Evolutionary conservation across 2,329 filamentous ascomycete genomes (phyloP), one percentile per base, ranked within the genome.

Genomic region (Colletotrichum chrysophilum): DNA sequence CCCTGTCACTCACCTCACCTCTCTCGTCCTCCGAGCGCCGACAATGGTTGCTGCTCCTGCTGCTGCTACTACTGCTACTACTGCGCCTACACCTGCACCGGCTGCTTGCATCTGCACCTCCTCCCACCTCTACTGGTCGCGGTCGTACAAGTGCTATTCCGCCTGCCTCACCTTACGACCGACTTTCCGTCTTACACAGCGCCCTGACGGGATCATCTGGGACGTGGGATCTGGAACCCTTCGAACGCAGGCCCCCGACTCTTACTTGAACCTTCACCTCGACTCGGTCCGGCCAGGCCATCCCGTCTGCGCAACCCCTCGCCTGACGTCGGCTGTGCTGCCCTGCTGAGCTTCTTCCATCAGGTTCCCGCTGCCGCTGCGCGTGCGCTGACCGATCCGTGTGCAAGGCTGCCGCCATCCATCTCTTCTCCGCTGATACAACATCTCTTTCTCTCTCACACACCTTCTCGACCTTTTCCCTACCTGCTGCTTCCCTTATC

Each of bases 271-370:
- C 61, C 32, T 24, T 64, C 61, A 64, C 61, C 65, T 36, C 65
- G 30, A 61, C 56, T 73, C 55, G 55, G 60, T 66, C 60, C 70
- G 65, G 65, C 64, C 52, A 68, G 64, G 56, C 34, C 43, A 65
- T 43, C 38, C 56, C 32, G 36, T 58, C 43, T 28, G 48, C 72
- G n/a, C n/a, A 7, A 18, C 24, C 56, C 24, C 52, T 21, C 56
- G 73, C 73, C 70, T 65, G 64, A 73, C 73, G 56, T 69, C 64
- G 56, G 70, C 73, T 73, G 73, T 65, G 24, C 24, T 28, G 55
- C 21, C 21, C 21, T 62, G 30, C 58, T 36, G 58, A 52, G 43
- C 58, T 34, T 28, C 28, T 61, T 28, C 28, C 30, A 14, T 34
- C 18, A 21, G 30, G 26, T 60, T 21, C 58, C 52, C 18, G 60